Evolutionary conservation across 305 asterid genomes (phyloP).

Genomic region (Petunia hybrid): DNA sequence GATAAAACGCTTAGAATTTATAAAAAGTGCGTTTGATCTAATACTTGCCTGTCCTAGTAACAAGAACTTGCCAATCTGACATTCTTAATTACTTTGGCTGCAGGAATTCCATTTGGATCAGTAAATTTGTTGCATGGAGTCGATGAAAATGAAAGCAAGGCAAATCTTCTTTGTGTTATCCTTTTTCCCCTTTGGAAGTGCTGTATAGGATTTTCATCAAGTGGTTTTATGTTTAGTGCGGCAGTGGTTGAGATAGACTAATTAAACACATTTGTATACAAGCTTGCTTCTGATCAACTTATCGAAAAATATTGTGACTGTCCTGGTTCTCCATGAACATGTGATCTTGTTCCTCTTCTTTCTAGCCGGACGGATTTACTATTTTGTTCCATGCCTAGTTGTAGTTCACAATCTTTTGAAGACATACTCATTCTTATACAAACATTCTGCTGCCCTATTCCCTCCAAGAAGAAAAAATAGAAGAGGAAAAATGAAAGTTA

Average conservation of each 20-base stretch:
- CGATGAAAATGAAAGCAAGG: constrained; percentile 99
- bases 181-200: constrained; percentile 41
- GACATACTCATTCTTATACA: not conserved
- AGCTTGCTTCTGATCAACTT: constrained; percentile 16
- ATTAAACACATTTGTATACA: not conserved
- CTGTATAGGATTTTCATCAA: not conserved
- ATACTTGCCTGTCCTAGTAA: constrained; percentile 9
- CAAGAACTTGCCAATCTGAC: constrained; percentile 35
- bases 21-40: constrained; percentile 14
- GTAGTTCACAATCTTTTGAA: not conserved
- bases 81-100: constrained; percentile 42
- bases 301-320: constrained; percentile 14
- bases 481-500: not conserved
- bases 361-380: not conserved
- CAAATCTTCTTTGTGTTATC: constrained; percentile 74
- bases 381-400: not conserved
- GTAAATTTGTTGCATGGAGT: constrained; percentile 94
- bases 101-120: constrained; percentile 99
- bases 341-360: constrained; percentile 3
- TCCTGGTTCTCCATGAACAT: constrained; percentile 25
- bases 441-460: constrained; percentile 23
- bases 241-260: not conserved
- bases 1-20: constrained; percentile 9
- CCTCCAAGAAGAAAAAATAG: not conserved
- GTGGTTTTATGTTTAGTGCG: constrained; percentile 7